Conservation (phyloP, 1,284 basidiomycete species). For the Malassezia japonica region DNA sequence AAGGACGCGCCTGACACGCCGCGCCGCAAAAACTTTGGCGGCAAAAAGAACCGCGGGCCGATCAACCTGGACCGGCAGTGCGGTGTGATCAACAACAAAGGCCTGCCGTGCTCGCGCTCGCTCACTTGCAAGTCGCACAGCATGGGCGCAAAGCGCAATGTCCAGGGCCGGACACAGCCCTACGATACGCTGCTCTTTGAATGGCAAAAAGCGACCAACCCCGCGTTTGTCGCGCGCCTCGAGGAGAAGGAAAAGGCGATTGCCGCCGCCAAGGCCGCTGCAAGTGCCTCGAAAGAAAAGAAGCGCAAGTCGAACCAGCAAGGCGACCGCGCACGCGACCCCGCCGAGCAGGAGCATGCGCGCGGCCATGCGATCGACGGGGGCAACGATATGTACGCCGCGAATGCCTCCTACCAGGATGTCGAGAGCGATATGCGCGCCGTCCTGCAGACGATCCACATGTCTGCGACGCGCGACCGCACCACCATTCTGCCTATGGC, state of each 20-base stretch:
- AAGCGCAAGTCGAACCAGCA: constrained; percentile 26
- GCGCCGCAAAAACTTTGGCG: constrained; percentile 24
- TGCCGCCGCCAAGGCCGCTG: constrained; percentile 32
- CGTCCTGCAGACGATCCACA: constrained; percentile 26
- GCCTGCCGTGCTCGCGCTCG: constrained; percentile 83
- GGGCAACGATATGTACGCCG: constrained; percentile 28
- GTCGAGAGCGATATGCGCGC: constrained; percentile 32
- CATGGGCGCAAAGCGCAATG: constrained; percentile 89
- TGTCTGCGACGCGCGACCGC: constrained; percentile 24
- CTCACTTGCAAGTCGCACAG: constrained; percentile 97
- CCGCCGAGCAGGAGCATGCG: neutral
- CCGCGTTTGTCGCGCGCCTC: constrained; percentile 78
- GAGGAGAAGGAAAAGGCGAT: constrained; percentile 55
- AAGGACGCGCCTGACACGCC: constrained; percentile 7
- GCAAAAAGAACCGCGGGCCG: constrained; percentile 22
- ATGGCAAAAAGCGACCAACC: constrained; percentile 84
- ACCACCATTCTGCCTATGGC: constrained; percentile 35
- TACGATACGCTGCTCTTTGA: constrained; percentile 74
- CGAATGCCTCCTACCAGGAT: constrained; percentile 31
- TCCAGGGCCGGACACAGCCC: constrained; percentile 69
- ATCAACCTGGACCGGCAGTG: constrained; percentile 81
- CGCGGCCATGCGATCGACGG: constrained; percentile 13
- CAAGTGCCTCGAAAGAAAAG: constrained; percentile 31
- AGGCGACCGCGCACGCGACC: constrained; percentile 1
- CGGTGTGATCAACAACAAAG: constrained; percentile 95